Evolutionary conservation across 257 asterid species (phyloP).

Genomic region (Salvia rosmarinus): DNA sequence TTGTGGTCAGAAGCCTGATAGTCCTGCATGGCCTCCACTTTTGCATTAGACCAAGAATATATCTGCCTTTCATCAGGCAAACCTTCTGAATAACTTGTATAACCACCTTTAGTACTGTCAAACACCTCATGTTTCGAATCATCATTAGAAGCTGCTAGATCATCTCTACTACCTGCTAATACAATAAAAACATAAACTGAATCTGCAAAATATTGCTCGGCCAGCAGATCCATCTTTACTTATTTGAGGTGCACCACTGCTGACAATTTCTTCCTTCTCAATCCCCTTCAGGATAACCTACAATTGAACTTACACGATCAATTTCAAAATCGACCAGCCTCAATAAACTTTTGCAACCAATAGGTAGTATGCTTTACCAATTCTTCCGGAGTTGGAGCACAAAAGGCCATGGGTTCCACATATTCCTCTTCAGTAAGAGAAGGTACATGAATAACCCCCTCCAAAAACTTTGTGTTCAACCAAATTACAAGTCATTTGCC

Average conservation of each 20-base stretch:
- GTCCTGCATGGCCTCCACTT: conserved; percentile 44
- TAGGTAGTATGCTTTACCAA: conserved; percentile 50
- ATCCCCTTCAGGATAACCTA: conserved; percentile 84
- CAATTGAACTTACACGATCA: conserved; percentile 25
- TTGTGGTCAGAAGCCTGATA: conserved; percentile 45
- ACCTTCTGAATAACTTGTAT: conserved; percentile 45
- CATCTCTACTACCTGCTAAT: conserved; percentile 68
- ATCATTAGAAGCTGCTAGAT: conserved; percentile 50
- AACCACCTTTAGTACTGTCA: conserved; percentile 47
- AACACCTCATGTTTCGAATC: conserved; percentile 56
- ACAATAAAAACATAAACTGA: conserved; percentile 32
- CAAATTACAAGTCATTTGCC: background rate
- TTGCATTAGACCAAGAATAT: conserved; percentile 42
- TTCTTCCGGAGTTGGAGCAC: conserved; percentile 71
- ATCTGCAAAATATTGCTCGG: conserved; percentile 38
- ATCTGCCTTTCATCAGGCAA: conserved; percentile 40
- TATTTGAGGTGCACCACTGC: conserved; percentile 85
- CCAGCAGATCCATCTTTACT: conserved; percentile 73
- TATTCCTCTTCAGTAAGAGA: conserved; percentile 75
- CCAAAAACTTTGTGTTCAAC: conserved; percentile 44
- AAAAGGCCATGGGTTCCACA: conserved; percentile 73
- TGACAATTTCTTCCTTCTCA: conserved; percentile 76
- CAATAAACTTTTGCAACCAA: background rate
- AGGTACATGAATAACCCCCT: conserved; percentile 59
- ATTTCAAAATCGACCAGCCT: conserved; percentile 7